Conservation (phyloP, 2,329 filamentous ascomycete species). For the Sporothrix schenckii region DNA sequence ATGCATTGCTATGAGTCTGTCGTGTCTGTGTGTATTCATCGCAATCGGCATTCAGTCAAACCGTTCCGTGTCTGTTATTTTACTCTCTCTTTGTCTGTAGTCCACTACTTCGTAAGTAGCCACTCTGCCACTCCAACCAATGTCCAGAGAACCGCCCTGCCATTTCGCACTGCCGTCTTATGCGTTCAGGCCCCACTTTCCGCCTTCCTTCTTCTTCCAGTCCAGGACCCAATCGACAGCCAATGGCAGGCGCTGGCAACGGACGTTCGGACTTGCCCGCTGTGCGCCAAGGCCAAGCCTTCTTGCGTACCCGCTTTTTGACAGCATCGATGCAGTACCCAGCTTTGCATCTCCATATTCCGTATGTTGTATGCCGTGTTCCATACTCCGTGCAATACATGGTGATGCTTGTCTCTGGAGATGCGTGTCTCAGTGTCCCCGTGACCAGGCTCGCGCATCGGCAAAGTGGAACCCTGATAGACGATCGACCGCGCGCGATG, state of each 20-base stretch:
- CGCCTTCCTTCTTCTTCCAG: background rate
- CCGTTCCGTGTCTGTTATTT: background rate
- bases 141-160: constrained; percentile 3
- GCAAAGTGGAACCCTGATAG: constrained; percentile 11
- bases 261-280: constrained; percentile 14
- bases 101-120: too few relatives aligned
- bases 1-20: too few relatives aligned
- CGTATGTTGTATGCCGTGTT: background rate
- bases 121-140: too few relatives aligned
- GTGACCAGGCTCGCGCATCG: constrained; percentile 14
- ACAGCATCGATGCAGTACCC: constrained; percentile 3
- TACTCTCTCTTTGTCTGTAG: background rate
- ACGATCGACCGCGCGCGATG: background rate
- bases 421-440: constrained; percentile 3
- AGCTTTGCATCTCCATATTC: background rate
- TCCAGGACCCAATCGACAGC: background rate
- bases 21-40: background rate
- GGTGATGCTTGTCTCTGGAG: background rate
- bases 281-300: constrained; percentile 20
- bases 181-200: constrained; percentile 18
- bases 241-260: constrained; percentile 6
- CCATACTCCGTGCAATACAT: background rate
- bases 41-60: constrained; percentile 16
- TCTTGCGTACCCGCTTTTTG: background rate
- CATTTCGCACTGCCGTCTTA: background rate